phyloP scores from a whole-genome alignment of 2,329 filamentous ascomycete species.

The Alternaria sp. region DNA sequence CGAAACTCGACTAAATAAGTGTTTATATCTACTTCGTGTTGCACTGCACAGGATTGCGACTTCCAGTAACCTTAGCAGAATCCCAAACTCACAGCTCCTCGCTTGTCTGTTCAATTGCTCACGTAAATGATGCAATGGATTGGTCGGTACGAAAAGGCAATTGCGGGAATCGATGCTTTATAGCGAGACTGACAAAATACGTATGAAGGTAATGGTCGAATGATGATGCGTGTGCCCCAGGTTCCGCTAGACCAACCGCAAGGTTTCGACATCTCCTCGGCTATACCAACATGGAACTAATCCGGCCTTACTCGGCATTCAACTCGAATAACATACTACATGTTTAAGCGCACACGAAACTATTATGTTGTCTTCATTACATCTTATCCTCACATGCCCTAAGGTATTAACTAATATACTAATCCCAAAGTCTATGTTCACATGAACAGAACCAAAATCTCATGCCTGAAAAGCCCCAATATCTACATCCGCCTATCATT shows the following conservation, averaged over 20 bases:
- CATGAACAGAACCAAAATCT: slow-evolving; percentile 2
- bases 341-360: not conserved
- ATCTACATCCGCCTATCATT: slow-evolving; percentile 26
- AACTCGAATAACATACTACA: not conserved
- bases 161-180: not conserved
- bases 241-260: not conserved
- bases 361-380: slow-evolving; percentile 5
- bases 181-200: not conserved
- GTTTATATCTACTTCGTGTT: not conserved
- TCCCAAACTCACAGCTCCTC: not conserved
- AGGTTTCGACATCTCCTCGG: slow-evolving; percentile 1
- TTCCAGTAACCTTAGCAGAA: not conserved
- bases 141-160: not conserved
- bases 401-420: slow-evolving; percentile 3
- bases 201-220: not conserved
- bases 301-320: not conserved
- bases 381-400: not conserved
- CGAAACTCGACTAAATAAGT: not conserved
- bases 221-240: not conserved
- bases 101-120: not conserved
- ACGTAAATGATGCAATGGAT: not conserved
- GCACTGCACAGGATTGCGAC: not conserved
- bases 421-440: slow-evolving; percentile 5
- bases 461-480: not conserved
- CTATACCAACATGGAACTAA: not conserved